phyloP scores from a whole-genome alignment of 2,329 filamentous ascomycete species.

The Cadophora sp. region DNA sequence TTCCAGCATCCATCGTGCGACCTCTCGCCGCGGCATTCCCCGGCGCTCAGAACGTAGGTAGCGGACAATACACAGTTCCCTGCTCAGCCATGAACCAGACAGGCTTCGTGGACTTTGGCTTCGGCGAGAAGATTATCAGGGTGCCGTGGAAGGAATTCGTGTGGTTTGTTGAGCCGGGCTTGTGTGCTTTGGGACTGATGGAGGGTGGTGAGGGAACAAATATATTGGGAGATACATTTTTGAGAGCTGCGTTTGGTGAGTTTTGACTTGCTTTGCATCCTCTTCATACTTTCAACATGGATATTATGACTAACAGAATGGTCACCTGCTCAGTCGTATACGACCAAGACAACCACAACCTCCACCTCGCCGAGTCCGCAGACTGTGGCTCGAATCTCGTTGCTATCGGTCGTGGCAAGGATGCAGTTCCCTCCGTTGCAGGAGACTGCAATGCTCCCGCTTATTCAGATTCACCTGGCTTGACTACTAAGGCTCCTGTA shows the following conservation, averaged over 20 bases:
- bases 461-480: not conserved
- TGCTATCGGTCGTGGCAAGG: conserved; percentile 8
- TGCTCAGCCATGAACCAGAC: conserved; percentile 17
- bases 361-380: conserved; percentile 20
- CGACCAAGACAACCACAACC: conserved; percentile 21
- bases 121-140: conserved; percentile 28
- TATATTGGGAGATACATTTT: conserved; percentile 26
- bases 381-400: conserved; percentile 21
- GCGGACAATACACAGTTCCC: conserved; percentile 27
- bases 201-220: conserved; percentile 12
- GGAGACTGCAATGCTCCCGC: conserved; percentile 13
- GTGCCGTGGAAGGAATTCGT: conserved; percentile 31
- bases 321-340: conserved; percentile 16
- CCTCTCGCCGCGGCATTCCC: conserved; percentile 28
- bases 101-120: conserved; percentile 30
- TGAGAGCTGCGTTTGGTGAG: conserved; percentile 26
- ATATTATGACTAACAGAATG: too few species aligned
- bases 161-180: conserved; percentile 21
- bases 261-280: not conserved
- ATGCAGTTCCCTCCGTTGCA: conserved; percentile 4
- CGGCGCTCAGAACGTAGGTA: conserved; percentile 19
- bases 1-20: conserved; percentile 25
- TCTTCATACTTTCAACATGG: too few species aligned
- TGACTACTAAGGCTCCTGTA: too few species aligned
- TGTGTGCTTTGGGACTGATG: conserved; percentile 20